phyloP scores from a whole-genome alignment of 345 rosid genomes.

The Corchorus capsularis region DNA sequence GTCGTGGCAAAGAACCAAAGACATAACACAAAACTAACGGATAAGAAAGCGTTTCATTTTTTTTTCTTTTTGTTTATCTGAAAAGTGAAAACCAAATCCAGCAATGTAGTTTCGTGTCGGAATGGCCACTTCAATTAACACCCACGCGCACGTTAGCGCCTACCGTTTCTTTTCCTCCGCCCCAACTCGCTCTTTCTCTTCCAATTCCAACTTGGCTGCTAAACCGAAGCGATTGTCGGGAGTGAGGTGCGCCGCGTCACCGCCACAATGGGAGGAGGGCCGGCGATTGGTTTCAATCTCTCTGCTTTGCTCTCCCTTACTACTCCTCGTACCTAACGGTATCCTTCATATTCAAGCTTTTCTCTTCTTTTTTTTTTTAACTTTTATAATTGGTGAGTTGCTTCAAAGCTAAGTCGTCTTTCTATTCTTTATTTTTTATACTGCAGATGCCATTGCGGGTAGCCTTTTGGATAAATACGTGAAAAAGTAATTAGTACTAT shows the following conservation, averaged over 20 bases:
- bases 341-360: not conserved
- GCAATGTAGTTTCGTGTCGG: conserved; percentile 19
- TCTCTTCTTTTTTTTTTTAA: not conserved
- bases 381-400: not conserved
- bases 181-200: not conserved
- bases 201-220: not conserved
- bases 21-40: not conserved
- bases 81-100: not conserved
- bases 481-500: conserved; percentile 49
- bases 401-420: not conserved
- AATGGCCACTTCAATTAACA: conserved; percentile 31
- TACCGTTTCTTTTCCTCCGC: conserved; percentile 5
- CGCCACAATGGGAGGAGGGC: conserved; percentile 45
- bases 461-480: conserved; percentile 63
- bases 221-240: conserved; percentile 14
- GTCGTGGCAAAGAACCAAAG: not conserved
- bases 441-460: conserved; percentile 63
- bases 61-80: too few species aligned
- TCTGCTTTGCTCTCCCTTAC: conserved; percentile 46
- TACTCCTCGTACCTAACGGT: conserved; percentile 50
- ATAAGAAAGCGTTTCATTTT: conserved; percentile 14
- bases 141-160: conserved; percentile 31
- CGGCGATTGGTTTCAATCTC: conserved; percentile 67
- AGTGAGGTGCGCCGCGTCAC: conserved; percentile 35
- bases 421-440: not conserved